Base-by-base conservation (phyloP, 139 green algal genomes). In the Gonium pectorale region DNA sequence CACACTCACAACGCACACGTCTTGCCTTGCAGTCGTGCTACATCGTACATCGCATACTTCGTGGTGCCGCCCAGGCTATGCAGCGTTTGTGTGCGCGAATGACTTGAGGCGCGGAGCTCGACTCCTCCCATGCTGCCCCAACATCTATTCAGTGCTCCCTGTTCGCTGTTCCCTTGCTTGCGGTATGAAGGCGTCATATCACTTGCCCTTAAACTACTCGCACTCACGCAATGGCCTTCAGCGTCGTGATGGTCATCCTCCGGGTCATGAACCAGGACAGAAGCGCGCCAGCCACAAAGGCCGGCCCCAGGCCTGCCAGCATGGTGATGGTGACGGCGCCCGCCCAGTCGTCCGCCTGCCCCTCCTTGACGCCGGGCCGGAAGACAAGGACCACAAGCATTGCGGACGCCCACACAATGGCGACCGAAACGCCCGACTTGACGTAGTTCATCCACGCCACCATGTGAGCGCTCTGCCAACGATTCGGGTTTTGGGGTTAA, bases 321-420 rank as follows among this genome's bases (percentile, higher is more conserved):
- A 85, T 68, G 15, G 33, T 22, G 2, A 67, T 31, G 2, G 79
- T 85, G 24, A 85, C 68, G 35, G 29, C 33, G 8, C 64, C 13
- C 22, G 31, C 15, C 33, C 51, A 80, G 3, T 37, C 38, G 26
- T 67, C 35, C 35, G 6, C 7, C n/a, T 2, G 31, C 43, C 1
- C 27, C 1, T 9, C 2, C n/a, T 62, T 71, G 17, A 62, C n/a
- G 2, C 75, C 75, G 2, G 74, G 74, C 4, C 35, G 33, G n/a
- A 71, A 83, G 41, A 83, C 75, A n/a, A 83, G 75, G 41, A 83
- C 59, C 41, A 72, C 35, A 4, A 83, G 75, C 8, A n/a, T 33
- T 3, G 5, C 41, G 29, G 40, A 71, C 29, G n/a, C 43, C 74
- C 74, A 81, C 27, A 81, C 59, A 19, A 83, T 51, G 24, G 43